These are phyloP conservation scores for Fulvia fulva DNA, from an alignment of 2,329 filamentous ascomycete species.

Conservation along the genomic window DNA sequence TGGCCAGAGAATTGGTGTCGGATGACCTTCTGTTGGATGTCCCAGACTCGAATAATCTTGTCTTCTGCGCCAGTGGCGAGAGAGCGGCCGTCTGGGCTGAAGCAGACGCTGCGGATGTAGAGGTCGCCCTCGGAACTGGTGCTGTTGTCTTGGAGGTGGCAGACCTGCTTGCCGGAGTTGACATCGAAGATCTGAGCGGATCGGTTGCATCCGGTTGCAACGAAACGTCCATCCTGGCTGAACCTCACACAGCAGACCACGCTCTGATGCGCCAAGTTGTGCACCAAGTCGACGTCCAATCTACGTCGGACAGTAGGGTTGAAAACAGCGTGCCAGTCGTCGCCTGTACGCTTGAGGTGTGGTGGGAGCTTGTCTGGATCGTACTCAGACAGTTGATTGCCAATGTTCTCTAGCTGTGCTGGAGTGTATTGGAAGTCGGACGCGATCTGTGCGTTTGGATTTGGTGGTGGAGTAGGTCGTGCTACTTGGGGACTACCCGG, in stretches of 20 bases:
- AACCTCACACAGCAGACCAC: constrained; percentile 98
- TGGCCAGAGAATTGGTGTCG: constrained; percentile 93
- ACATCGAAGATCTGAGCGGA: constrained; percentile 99
- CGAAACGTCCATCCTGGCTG: constrained; percentile 90
- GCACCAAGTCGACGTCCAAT: constrained; percentile 88
- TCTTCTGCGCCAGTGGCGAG: constrained; percentile 96
- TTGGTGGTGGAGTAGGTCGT: constrained; percentile 67
- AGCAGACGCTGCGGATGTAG: constrained; percentile 97
- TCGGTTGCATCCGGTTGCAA: constrained; percentile 94
- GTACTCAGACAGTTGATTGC: constrained; percentile 76
- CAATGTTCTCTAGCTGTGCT: constrained; percentile 46
- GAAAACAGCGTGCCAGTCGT: constrained; percentile 96
- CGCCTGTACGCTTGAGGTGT: constrained; percentile 81
- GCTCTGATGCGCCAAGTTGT: constrained; percentile 88
- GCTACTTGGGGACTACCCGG: constrained; percentile 85
- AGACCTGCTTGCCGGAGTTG: constrained; percentile 77
- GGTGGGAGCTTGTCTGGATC: constrained; percentile 81
- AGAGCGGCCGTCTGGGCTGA: constrained; percentile 92
- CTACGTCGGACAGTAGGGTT: constrained; percentile 81
- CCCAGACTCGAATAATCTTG: constrained; percentile 96
- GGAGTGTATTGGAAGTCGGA: constrained; percentile 31
- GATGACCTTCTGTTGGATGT: constrained; percentile 78
- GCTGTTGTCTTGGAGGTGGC: constrained; percentile 81
- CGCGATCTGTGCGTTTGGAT: constrained; percentile 29
- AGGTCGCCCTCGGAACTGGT: constrained; percentile 86